Percentiles rank a stretch among this genome's conserved stretches.
phyloP scores from a whole-genome alignment of 495 filamentous ascomycete species.

The Glonium stellatum region DNA sequence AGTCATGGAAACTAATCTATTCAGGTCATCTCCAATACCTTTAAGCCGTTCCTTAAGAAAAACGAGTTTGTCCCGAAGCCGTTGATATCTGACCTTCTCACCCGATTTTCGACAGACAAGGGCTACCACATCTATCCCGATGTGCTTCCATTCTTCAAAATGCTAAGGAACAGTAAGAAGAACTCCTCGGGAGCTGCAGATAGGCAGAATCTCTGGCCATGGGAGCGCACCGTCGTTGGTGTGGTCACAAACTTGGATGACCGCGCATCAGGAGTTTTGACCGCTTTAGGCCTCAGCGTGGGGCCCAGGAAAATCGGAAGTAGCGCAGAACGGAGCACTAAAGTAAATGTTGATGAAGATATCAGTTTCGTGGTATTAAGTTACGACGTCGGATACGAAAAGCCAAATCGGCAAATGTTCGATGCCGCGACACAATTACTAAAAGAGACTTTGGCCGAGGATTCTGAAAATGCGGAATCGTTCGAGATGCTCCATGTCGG shows the following conservation, averaged over 20 bases:
- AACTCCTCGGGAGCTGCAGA: background rate
- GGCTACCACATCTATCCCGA: constrained; percentile 57
- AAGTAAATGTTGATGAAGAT: constrained; percentile 36
- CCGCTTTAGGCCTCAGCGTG: constrained; percentile 54
- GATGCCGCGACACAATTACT: constrained; percentile 46
- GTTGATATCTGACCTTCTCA: constrained; percentile 49
- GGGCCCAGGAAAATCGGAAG: constrained; percentile 30
- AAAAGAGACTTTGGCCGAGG: constrained; percentile 13
- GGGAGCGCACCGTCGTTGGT: constrained; percentile 48
- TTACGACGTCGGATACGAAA: constrained; percentile 65
- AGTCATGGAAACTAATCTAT: no score
- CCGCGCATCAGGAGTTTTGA: constrained; percentile 54
- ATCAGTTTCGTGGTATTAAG: constrained; percentile 63
- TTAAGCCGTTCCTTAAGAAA: constrained; percentile 33
- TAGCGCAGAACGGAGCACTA: background rate
- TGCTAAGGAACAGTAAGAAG: constrained; percentile 33
- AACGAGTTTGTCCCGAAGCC: constrained; percentile 38
- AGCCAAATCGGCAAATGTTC: constrained; percentile 60
- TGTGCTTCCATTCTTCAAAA: constrained; percentile 47
- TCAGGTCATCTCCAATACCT: constrained; percentile 43
- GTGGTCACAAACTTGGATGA: constrained; percentile 75
- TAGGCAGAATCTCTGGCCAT: constrained; percentile 28
- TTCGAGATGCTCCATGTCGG: constrained; percentile 60
- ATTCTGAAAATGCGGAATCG: background rate
- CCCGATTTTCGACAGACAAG: constrained; percentile 53